Conservation (phyloP, 2,329 filamentous ascomycete species). For the Phialocephala subalpina region DNA sequence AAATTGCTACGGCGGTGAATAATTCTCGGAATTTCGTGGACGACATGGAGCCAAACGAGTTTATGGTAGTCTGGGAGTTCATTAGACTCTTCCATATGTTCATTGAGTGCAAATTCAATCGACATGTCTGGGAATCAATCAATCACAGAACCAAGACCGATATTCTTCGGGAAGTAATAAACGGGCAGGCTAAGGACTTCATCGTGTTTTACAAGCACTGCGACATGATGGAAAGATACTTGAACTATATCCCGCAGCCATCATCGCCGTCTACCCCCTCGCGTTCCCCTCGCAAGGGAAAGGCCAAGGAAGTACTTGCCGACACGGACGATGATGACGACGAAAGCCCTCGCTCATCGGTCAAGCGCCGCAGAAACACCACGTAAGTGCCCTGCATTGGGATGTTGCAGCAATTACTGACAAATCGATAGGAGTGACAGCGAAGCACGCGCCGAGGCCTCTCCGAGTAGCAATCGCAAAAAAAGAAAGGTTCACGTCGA, state of each 20-base stretch:
- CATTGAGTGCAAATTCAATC: constrained; percentile 32
- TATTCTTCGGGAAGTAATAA: background rate
- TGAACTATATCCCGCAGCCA: background rate
- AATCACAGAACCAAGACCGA: background rate
- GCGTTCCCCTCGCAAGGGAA: background rate
- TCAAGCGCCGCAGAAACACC: constrained; percentile 47
- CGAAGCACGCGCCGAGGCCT: constrained; percentile 19
- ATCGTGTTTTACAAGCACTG: constrained; percentile 27
- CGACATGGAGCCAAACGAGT: constrained; percentile 28
- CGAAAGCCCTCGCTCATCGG: constrained; percentile 45
- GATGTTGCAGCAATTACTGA: background rate
- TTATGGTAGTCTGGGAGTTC: constrained; percentile 24
- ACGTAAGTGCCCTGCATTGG: constrained; percentile 24
- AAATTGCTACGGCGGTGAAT: constrained; percentile 23
- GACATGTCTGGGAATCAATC: constrained; percentile 4
- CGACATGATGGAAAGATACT: constrained; percentile 19
- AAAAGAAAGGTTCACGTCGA: constrained; percentile 53
- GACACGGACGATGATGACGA: constrained; percentile 33
- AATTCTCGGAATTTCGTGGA: constrained; percentile 11
- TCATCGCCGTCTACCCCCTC: constrained; percentile 11
- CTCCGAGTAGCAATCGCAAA: constrained; percentile 46
- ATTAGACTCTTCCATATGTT: constrained; percentile 40
- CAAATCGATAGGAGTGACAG: constrained; percentile 14
- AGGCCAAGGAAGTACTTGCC: background rate
- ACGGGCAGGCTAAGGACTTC: constrained; percentile 13